Evolutionary conservation across 1,284 basidiomycete species (phyloP), one percentile per base, ranked within the genome.

Genomic region (Puccinia novopanici): DNA sequence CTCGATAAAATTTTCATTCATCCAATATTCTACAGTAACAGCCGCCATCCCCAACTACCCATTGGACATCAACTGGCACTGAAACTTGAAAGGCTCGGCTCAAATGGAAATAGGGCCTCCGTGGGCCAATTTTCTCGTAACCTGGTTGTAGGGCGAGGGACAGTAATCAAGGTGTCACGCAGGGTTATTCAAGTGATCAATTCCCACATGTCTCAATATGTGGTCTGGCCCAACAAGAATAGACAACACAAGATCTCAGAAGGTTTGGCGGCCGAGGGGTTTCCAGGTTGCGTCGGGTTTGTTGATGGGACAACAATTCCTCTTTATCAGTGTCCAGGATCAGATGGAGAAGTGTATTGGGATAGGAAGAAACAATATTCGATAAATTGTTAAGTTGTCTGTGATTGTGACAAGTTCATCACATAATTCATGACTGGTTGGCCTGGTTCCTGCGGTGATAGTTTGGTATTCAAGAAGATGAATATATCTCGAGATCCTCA

Each of bases 91-190:
- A 40, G 63, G 15, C 48, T 77, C n/a, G 75, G 75, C 8, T 65
- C 59, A 45, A 77, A 77, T 19, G 63, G 75, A 4, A 68, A 77
- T 68, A 63, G 75, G 8, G 59, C 63, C 10, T 54, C 27, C 4
- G 50, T 77, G 22, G 63, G 61, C 4, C 12, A 34, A 34, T 77
- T 77, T 37, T 30, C 48, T n/a, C 13, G 48, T 24, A 77, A 54
- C n/a, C 50, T 65, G 17, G 24, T 19, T 22, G 37, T 77, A 48
- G 30, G 30, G 30, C 45, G 30, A 22, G 75, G 75, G 24, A 48
- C 24, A n/a, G 75, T 77, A 6, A 24, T 76, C 42, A 63, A 63
- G 27, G 27, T 61, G n/a, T 54, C 27, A 2, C 27, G 24, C 8
- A 22, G 13, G 24, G 59, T 30, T 4, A 13, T 52, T 22, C 19